phyloP scores from a whole-genome alignment of 2,329 filamentous ascomycete genomes.

The Ophiognomonia clavigignenti-juglandacearum region DNA sequence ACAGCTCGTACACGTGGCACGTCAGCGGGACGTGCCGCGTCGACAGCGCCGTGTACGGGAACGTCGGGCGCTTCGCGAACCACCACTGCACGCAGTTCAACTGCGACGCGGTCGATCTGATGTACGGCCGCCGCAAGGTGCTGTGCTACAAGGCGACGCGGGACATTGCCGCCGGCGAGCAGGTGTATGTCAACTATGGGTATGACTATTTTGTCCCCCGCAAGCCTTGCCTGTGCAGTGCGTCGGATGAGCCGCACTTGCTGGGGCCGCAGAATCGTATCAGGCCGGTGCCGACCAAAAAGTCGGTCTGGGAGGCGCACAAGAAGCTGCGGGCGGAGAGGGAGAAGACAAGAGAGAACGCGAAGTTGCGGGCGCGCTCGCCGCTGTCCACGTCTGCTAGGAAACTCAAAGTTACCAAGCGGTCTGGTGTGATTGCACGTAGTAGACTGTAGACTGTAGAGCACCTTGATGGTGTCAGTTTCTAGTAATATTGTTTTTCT shows the following conservation, averaged over 20 bases:
- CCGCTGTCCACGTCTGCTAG: no score
- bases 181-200: conserved; percentile 6
- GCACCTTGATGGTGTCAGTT: background rate
- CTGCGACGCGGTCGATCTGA: background rate
- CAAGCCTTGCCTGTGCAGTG: background rate
- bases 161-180: background rate
- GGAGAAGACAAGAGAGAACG: background rate
- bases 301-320: background rate
- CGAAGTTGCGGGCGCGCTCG: background rate
- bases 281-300: background rate
- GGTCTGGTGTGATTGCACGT: no score
- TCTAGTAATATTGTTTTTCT: no score
- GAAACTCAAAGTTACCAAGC: no score
- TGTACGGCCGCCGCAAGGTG: conserved; percentile 6
- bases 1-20: background rate
- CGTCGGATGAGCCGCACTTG: background rate
- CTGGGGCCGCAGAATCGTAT: background rate
- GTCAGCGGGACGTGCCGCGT: background rate
- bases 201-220: background rate
- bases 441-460: background rate
- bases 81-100: conserved; percentile 4
- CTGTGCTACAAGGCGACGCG: background rate
- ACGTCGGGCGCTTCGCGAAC: conserved; percentile 4
- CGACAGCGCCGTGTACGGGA: background rate
- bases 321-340: no score